Evolutionary conservation across 2,329 filamentous ascomycete species (phyloP).

Genomic region (Aspergillus japonicus): DNA sequence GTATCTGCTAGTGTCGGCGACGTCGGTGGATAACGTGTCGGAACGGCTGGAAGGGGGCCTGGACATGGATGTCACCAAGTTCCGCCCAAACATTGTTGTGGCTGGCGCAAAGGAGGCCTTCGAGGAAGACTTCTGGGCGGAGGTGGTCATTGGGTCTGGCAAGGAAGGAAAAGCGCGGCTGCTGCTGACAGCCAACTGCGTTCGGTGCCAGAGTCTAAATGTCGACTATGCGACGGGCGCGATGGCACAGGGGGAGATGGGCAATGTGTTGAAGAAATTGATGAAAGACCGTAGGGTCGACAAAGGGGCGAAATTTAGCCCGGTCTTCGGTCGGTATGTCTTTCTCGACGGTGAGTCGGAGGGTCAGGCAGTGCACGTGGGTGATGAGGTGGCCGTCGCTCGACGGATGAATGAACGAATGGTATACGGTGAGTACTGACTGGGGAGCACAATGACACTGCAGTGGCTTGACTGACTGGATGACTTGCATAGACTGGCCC

Average conservation of each 20-base stretch:
- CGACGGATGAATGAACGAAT: conserved; percentile 53
- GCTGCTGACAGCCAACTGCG: conserved; percentile 67
- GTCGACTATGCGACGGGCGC: conserved; percentile 68
- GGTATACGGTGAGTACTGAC: conserved; percentile 50
- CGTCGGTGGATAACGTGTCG: conserved; percentile 68
- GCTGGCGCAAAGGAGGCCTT: conserved; percentile 57
- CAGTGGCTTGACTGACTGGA: background rate
- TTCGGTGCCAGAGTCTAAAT: conserved; percentile 67
- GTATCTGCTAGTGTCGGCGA: conserved; percentile 68
- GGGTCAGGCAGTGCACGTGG: conserved; percentile 50
- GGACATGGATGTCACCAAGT: conserved; percentile 64
- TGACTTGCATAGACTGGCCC: conserved; percentile 14
- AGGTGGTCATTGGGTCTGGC: conserved; percentile 49
- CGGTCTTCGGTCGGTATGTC: conserved; percentile 71
- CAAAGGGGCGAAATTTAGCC: conserved; percentile 63
- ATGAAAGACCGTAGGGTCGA: conserved; percentile 71
- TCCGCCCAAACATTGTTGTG: conserved; percentile 71
- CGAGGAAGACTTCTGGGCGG: conserved; percentile 72
- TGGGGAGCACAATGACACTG: background rate
- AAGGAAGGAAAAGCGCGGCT: conserved; percentile 38
- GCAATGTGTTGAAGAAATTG: conserved; percentile 66
- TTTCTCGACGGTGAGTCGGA: conserved; percentile 52
- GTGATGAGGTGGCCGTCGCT: conserved; percentile 57
- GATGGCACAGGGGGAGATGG: conserved; percentile 55
- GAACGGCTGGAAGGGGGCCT: conserved; percentile 51